Conservation (phyloP, 1,284 basidiomycete genomes). For the Trichosporon sp. region DNA sequence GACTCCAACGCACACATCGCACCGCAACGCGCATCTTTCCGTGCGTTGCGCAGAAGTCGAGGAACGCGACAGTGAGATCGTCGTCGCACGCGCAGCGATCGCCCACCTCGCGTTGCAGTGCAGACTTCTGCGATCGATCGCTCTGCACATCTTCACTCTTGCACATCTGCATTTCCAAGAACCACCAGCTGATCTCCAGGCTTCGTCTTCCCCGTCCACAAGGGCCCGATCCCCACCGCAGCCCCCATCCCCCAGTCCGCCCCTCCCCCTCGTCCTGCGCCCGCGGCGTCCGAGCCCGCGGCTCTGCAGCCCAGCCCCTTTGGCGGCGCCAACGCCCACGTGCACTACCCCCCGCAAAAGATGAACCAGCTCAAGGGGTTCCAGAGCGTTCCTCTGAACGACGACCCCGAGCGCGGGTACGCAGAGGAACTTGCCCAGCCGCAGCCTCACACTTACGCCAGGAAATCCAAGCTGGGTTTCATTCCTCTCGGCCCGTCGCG, state of each 20-base stretch:
- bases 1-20: background rate
- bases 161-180: background rate
- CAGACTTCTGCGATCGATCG: background rate
- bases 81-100: background rate
- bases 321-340: conserved; percentile 9
- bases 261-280: background rate
- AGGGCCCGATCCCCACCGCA: background rate
- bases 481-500: conserved; percentile 9
- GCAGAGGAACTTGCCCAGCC: background rate
- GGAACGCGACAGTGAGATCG: background rate
- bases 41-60: background rate
- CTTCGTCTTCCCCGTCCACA: background rate
- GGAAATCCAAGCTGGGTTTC: conserved; percentile 11
- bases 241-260: background rate
- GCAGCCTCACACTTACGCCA: conserved; percentile 1
- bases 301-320: background rate
- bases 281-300: background rate
- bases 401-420: conserved; percentile 11
- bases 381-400: conserved; percentile 37
- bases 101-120: background rate
- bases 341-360: conserved; percentile 40
- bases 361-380: conserved; percentile 20
- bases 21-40: too few species aligned
- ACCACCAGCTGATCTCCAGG: background rate
- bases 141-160: background rate